These are phyloP conservation scores for Cystofilobasidium capitatum DNA, from an alignment of 768 basidiomycete genomes.

Conservation along the genomic window DNA sequence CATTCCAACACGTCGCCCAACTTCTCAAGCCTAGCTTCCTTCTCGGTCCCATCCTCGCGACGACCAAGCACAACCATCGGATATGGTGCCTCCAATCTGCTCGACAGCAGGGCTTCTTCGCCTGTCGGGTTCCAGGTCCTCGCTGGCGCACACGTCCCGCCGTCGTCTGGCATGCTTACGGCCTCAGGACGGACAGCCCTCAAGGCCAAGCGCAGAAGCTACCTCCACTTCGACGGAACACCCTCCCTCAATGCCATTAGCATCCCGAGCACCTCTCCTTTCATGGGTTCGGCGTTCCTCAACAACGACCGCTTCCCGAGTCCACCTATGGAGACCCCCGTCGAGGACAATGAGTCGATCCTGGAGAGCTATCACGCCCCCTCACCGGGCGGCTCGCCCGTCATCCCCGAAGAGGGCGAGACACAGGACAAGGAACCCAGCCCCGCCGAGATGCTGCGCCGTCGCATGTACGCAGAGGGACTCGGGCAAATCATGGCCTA, in stretches of 20 bases:
- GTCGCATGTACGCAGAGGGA: conserved; percentile 42
- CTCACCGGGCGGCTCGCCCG: conserved; percentile 2
- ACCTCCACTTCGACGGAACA: conserved; percentile 68
- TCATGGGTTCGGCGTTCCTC: conserved; percentile 39
- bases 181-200: conserved; percentile 34
- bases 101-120: background rate
- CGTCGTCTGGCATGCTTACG: conserved; percentile 1
- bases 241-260: conserved; percentile 50
- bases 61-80: conserved; percentile 10
- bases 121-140: conserved; percentile 1
- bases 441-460: background rate
- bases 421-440: background rate
- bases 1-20: conserved; percentile 19
- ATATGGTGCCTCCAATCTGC: background rate
- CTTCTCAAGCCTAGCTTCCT: background rate
- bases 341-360: conserved; percentile 11
- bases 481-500: conserved; percentile 91
- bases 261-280: conserved; percentile 56
- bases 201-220: conserved; percentile 68
- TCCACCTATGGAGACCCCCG: background rate
- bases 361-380: conserved; percentile 18
- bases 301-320: background rate
- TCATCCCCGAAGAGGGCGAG: background rate
- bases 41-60: background rate
- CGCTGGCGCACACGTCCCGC: background rate